Evolutionary conservation across 108 stramenopile genomes (phyloP).

Genomic region (Asterionellopsis glacialis): DNA sequence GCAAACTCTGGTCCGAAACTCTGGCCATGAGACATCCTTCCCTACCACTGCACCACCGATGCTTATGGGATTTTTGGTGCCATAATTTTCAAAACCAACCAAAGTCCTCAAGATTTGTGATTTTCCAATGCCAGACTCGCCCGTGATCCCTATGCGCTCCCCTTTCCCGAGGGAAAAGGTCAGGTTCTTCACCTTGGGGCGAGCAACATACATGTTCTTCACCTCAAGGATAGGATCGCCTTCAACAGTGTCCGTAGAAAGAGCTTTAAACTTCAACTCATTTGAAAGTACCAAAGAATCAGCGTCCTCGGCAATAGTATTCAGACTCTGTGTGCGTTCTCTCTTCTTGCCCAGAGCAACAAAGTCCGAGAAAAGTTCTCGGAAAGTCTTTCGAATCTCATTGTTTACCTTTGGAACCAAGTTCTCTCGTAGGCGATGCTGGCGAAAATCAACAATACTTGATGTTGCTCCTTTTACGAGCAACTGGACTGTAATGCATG

Average conservation of each 20-base stretch:
- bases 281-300: too few relatives aligned
- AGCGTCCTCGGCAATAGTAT: too few relatives aligned
- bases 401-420: neutral
- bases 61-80: too few relatives aligned
- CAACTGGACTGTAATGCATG: neutral
- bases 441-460: neutral
- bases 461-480: neutral
- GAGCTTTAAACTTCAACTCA: too few relatives aligned
- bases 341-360: too few relatives aligned
- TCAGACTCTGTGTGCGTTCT: too few relatives aligned
- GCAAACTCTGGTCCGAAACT: slow-evolving; percentile 51
- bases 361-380: neutral
- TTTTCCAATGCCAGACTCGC: slow-evolving; percentile 75
- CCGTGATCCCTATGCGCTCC: slow-evolving; percentile 19
- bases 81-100: slow-evolving; percentile 25
- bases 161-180: slow-evolving; percentile 14
- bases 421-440: neutral
- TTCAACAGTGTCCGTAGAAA: too few relatives aligned
- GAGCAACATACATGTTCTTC: neutral
- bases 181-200: slow-evolving; percentile 3
- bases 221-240: neutral
- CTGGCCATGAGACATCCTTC: slow-evolving; percentile 17
- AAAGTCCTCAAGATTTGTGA: slow-evolving; percentile 66
- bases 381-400: neutral
- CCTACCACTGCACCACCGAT: slow-evolving; percentile 9